Conservation (phyloP, 78 protist genomes). For the Andalucia godoyi region DNA sequence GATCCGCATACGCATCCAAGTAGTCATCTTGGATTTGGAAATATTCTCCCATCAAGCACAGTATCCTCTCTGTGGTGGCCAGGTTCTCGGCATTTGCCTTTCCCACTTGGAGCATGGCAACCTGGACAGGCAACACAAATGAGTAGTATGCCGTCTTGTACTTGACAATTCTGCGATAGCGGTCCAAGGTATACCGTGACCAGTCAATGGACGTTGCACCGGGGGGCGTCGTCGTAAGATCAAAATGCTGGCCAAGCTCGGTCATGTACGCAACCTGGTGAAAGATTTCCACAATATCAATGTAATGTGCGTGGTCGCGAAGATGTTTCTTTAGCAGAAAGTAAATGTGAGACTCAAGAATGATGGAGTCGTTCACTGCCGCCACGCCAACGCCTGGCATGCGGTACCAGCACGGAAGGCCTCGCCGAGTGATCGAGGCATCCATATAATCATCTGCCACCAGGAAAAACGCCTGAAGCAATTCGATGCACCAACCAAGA, state of each 20-base stretch:
- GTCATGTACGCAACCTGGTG: conserved; percentile 71
- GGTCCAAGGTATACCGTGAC: conserved; percentile 29
- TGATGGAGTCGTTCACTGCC: conserved; percentile 88
- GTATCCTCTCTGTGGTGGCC: conserved; percentile 46
- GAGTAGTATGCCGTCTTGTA: conserved; percentile 96
- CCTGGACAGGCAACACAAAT: conserved; percentile 86
- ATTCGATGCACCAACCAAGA: conserved; percentile 88
- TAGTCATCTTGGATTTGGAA: conserved; percentile 94
- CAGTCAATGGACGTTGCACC: conserved; percentile 40
- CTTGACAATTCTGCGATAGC: conserved; percentile 73
- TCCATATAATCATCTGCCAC: conserved; percentile 98
- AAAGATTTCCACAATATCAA: conserved; percentile 66
- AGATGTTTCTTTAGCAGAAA: conserved; percentile 63
- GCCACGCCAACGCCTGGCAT: conserved; percentile 45
- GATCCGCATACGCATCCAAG: conserved; percentile 93
- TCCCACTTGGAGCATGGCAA: conserved; percentile 71
- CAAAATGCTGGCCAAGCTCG: conserved; percentile 87
- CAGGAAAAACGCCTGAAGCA: conserved; percentile 87
- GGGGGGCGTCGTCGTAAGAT: conserved; percentile 66
- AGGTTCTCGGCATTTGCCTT: conserved; percentile 19
- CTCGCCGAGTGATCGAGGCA: conserved; percentile 79
- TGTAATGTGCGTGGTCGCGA: conserved; percentile 33
- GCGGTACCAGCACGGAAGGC: conserved; percentile 86
- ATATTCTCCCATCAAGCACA: conserved; percentile 77
- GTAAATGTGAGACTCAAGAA: conserved; percentile 69